phyloP scores from a whole-genome alignment of 129 eudicot species.

The Helianthus annuus region DNA sequence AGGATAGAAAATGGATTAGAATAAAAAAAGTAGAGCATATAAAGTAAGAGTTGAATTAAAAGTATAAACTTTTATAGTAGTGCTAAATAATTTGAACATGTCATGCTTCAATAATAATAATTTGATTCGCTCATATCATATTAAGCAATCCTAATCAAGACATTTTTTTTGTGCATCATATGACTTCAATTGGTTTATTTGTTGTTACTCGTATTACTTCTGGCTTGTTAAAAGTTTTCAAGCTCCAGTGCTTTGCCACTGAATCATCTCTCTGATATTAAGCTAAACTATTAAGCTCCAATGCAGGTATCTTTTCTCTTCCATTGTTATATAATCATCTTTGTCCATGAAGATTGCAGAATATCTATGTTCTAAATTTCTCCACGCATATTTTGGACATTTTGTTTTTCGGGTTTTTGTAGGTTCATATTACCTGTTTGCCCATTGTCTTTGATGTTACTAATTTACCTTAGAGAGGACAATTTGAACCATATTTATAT shows the following conservation, averaged over 20 bases:
- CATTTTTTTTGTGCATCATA: neutral
- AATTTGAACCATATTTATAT: neutral
- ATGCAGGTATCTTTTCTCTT: too few species aligned
- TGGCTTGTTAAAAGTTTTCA: neutral
- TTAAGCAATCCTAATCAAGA: neutral
- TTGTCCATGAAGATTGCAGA: conserved; percentile 9
- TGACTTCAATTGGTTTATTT: neutral
- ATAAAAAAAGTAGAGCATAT: too few species aligned
- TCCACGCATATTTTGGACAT: neutral
- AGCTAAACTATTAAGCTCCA: too few species aligned
- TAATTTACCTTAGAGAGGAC: neutral
- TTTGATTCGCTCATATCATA: neutral
- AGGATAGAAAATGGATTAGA: too few species aligned
- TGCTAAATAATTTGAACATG: too few species aligned
- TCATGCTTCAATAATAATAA: neutral
- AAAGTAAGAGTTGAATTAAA: too few species aligned
- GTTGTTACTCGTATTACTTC: neutral
- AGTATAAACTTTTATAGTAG: too few species aligned
- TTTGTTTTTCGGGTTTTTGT: neutral
- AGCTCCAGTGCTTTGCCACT: too few species aligned
- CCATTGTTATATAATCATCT: too few species aligned
- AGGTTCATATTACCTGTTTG: neutral
- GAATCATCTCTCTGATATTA: too few species aligned
- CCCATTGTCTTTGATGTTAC: neutral
- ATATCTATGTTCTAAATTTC: neutral